A percentile compares a stretch with the other conserved stretches of the same genome.
Conservation (phyloP, 768 basidiomycete genomes). For the Daedaleopsis sinensis region DNA sequence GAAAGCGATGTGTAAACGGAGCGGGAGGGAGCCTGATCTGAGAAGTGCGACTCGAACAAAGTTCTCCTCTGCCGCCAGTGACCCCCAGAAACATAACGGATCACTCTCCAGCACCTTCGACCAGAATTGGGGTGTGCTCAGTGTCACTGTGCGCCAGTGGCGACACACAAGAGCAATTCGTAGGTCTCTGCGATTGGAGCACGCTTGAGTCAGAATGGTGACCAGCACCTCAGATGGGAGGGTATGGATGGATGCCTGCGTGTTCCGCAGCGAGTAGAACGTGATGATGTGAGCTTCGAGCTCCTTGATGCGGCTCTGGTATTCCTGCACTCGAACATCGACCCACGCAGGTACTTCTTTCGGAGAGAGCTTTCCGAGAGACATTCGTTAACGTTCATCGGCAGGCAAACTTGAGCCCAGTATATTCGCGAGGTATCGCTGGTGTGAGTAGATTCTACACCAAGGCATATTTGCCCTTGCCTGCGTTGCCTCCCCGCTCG, state of each 20-base stretch:
- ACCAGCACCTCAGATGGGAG: not conserved
- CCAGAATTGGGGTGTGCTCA: not conserved
- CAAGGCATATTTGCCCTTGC: no score
- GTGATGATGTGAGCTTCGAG: not conserved
- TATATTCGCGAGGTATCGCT: no score
- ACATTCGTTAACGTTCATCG: not conserved
- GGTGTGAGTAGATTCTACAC: no score
- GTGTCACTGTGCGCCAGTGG: not conserved
- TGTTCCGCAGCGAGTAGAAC: not conserved
- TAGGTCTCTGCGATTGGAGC: not conserved
- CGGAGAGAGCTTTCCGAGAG: not conserved
- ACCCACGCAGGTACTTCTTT: not conserved
- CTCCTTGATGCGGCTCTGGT: not conserved
- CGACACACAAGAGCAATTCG: not conserved
- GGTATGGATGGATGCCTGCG: not conserved
- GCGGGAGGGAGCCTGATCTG: no score
- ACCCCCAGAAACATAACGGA: no score
- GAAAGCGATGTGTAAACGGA: no score
- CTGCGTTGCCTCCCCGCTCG: no score
- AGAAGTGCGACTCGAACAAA: no score
- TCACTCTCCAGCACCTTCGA: no score
- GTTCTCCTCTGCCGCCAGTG: no score
- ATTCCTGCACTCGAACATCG: not conserved
- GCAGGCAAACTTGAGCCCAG: not conserved
- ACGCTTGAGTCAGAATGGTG: not conserved